Conservation (phyloP, 2,329 filamentous ascomycete species). For the Pseudocercospora ulei region DNA sequence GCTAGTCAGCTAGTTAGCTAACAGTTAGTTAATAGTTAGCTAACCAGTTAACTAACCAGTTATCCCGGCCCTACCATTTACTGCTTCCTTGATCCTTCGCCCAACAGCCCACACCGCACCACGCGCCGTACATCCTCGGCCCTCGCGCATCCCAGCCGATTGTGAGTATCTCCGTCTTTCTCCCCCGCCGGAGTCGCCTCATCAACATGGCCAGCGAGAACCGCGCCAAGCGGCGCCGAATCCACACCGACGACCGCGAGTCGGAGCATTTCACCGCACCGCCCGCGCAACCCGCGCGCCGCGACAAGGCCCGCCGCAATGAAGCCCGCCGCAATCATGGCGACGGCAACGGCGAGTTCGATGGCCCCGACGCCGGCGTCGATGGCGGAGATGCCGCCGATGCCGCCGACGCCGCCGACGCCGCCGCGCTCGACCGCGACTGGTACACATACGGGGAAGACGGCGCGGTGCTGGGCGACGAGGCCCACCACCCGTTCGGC, state of each 20-base stretch:
- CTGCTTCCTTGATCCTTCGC: no score
- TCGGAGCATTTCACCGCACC: conserved; percentile 40
- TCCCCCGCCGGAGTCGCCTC: conserved; percentile 4
- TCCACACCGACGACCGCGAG: conserved; percentile 44
- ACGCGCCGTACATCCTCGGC: no score
- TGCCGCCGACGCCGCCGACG: conserved; percentile 54
- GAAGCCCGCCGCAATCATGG: conserved; percentile 21
- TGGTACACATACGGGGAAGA: conserved; percentile 88
- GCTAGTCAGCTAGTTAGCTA: no score
- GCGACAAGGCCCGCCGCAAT: conserved; percentile 23
- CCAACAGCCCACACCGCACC: no score
- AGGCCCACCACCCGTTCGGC: conserved; percentile 85
- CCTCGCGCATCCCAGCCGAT: background rate
- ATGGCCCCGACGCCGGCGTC: conserved; percentile 51
- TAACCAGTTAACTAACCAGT: no score
- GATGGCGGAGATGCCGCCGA: conserved; percentile 60
- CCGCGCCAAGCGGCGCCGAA: conserved; percentile 22
- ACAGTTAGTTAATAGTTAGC: no score
- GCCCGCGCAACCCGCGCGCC: conserved; percentile 40
- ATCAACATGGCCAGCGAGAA: conserved; percentile 21
- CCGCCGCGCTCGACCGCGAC: conserved; percentile 70
- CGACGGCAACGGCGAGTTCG: conserved; percentile 45
- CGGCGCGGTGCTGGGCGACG: conserved; percentile 74
- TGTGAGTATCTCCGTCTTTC: conserved; percentile 10
- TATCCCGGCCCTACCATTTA: no score